Evolutionary conservation across 257 asterid species (phyloP), one percentile per base, ranked within the genome.

Genomic region (Gentiana straminea): DNA sequence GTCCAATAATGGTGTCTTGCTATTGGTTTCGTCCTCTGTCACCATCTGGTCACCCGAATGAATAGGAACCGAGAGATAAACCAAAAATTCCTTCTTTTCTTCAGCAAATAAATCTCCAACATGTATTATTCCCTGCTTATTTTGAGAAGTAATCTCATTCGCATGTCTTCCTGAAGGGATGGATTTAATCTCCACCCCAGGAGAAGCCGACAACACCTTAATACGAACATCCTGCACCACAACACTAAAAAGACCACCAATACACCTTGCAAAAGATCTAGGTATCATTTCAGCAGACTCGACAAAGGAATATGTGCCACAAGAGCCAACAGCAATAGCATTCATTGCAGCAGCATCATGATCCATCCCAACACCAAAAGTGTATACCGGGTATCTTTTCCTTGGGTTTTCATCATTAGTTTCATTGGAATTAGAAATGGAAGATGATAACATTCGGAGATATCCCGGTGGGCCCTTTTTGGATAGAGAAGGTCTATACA

Each of bases 261-360:
- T 75, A 50, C 82, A 73, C 56, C 67, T 59, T 0, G 82, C 82
- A 39, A 75, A 79, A 2, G 80, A 81, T 44, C 65, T 77, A 64
- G 76, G 80, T 53, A 79, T 68, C 61, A 71, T 62, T 10, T 58
- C 74, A 32, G 64, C 63, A 0, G 80, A 64, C 67, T 75, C 82
- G 4, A 75, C 64, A 60, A 64, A 75, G 4, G 85, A 75, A 61
- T 66, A 79, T 5, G 80, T 79, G n/a, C 85, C 85, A 24, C 77
- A 69, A 0, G 82, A 79, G 7, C 71, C 60, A 60, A 75, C 75
- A 5, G 78, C 70, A 54, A 79, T 79, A 5, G 70, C 65, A 46
- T 73, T 75, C 85, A 79, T 24, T 12, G n/a, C 13, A 12, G 33
- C 33, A 15, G 63, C 58, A 13, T 58, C 64, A 58, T 57, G 70